These are phyloP conservation scores for Citeromyces siamensis DNA, from an alignment of 1,139 yeast species.

Conservation along the genomic window DNA sequence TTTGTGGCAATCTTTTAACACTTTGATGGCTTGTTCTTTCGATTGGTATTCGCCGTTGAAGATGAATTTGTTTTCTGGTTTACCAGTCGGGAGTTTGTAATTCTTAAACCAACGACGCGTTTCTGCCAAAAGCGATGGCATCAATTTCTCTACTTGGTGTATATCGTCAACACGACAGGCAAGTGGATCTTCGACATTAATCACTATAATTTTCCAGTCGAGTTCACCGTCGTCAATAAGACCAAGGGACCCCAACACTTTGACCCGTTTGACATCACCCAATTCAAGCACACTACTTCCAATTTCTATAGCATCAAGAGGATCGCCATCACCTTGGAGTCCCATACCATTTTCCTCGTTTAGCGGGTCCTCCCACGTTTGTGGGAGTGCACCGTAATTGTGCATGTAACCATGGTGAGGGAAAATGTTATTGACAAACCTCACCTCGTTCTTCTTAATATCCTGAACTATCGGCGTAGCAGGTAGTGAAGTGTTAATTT, in stretches of 20 bases:
- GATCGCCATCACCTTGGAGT: conserved; percentile 87
- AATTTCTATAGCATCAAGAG: conserved; percentile 91
- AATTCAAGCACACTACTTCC: conserved; percentile 59
- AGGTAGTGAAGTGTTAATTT: conserved; percentile 60
- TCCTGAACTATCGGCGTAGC: conserved; percentile 93
- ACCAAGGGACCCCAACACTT: conserved; percentile 88
- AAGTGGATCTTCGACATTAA: conserved; percentile 72
- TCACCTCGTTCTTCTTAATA: conserved; percentile 77
- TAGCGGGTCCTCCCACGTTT: conserved; percentile 83
- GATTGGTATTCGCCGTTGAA: conserved; percentile 71
- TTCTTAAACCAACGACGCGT: conserved; percentile 91
- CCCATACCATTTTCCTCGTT: conserved; percentile 21
- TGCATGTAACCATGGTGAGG: conserved; percentile 96
- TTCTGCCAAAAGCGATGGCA: conserved; percentile 80
- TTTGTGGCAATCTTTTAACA: conserved; percentile 62
- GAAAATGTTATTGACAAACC: conserved; percentile 84
- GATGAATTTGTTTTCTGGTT: conserved; percentile 78
- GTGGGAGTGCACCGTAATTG: conserved; percentile 98
- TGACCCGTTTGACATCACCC: conserved; percentile 74
- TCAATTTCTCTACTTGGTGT: conserved; percentile 66
- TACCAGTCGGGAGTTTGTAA: conserved; percentile 92
- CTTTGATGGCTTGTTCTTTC: conserved; percentile 56
- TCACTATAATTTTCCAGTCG: conserved; percentile 92
- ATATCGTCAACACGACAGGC: conserved; percentile 67
- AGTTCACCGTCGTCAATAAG: conserved; percentile 95